These are phyloP conservation scores for Globisporangium echinulatum DNA, from an alignment of 352 stramenopile species.

Conservation along the genomic window DNA sequence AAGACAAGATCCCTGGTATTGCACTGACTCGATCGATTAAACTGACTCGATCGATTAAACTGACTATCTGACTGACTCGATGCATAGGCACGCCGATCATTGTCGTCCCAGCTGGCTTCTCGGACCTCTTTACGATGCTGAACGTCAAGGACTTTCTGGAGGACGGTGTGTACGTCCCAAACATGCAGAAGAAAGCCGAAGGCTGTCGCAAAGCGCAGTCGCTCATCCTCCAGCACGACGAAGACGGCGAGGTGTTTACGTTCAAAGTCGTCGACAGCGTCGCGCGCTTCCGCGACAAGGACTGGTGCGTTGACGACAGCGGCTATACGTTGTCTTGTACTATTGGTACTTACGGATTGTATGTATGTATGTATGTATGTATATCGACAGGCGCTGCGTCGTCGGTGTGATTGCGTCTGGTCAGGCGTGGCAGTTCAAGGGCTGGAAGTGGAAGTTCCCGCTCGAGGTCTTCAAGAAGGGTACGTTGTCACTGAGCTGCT, in stretches of 20 bases:
- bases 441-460: constrained; percentile 90
- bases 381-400: constrained; percentile 60
- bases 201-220: constrained; percentile 75
- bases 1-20: constrained; percentile 68
- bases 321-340: too few relatives aligned
- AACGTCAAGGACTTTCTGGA: constrained; percentile 87
- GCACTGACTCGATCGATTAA: not conserved
- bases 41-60: not conserved
- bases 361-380: not conserved
- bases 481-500: constrained; percentile 11
- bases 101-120: constrained; percentile 83
- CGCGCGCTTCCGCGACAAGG: constrained; percentile 75
- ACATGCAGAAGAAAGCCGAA: constrained; percentile 84
- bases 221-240: constrained; percentile 76
- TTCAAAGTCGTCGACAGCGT: constrained; percentile 89
- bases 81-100: constrained; percentile 83
- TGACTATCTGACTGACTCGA: not conserved
- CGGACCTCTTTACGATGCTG: constrained; percentile 85
- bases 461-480: constrained; percentile 90
- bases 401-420: constrained; percentile 88
- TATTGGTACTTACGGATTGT: not conserved
- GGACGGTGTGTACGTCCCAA: constrained; percentile 72
- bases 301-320: constrained; percentile 51
- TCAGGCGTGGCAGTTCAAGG: constrained; percentile 91
- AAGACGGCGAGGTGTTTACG: constrained; percentile 73